Percentiles rank a stretch among this genome's conserved stretches.
phyloP scores from a whole-genome alignment of 2,329 filamentous ascomycete genomes.

The Nothomitra cinnamomea region DNA sequence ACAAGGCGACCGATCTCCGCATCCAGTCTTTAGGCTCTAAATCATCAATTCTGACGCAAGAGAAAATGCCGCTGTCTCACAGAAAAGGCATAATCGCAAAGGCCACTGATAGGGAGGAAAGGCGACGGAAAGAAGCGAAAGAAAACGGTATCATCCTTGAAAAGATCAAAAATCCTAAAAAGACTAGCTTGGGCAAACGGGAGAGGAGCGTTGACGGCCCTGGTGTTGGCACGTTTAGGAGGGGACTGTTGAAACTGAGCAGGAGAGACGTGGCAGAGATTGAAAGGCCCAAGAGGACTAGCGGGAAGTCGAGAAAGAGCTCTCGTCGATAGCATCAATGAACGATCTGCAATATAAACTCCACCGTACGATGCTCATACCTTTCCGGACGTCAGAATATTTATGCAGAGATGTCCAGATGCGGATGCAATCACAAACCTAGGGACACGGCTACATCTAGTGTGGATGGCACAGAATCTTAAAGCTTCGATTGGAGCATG shows the following conservation, averaged over 20 bases:
- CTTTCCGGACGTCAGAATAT: too few species aligned
- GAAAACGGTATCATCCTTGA: constrained; percentile 89
- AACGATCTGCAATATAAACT: too few species aligned
- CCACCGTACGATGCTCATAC: too few species aligned
- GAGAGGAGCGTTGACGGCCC: constrained; percentile 55
- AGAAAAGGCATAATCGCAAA: constrained; percentile 70
- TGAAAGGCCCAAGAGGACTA: constrained; percentile 31
- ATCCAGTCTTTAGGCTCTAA: constrained; percentile 70
- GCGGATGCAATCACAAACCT: too few species aligned
- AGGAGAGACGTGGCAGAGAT: constrained; percentile 60
- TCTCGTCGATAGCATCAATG: not conserved
- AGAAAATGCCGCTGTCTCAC: constrained; percentile 77
- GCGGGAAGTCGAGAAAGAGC: constrained; percentile 11
- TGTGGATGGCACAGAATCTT: too few species aligned
- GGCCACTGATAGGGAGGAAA: constrained; percentile 45
- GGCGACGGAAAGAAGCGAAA: constrained; percentile 57
- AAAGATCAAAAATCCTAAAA: constrained; percentile 22
- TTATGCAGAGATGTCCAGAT: too few species aligned
- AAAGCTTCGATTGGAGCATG: too few species aligned
- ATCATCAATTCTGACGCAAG: constrained; percentile 54
- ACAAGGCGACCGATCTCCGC: constrained; percentile 70
- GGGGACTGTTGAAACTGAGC: constrained; percentile 64
- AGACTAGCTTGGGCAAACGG: constrained; percentile 20
- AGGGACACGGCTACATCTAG: too few species aligned
- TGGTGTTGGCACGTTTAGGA: constrained; percentile 61